Percentiles rank a stretch among this genome's conserved stretches.
These are phyloP conservation scores for Arthromyces matolae DNA, from an alignment of 768 basidiomycete genomes.

Conservation along the genomic window DNA sequence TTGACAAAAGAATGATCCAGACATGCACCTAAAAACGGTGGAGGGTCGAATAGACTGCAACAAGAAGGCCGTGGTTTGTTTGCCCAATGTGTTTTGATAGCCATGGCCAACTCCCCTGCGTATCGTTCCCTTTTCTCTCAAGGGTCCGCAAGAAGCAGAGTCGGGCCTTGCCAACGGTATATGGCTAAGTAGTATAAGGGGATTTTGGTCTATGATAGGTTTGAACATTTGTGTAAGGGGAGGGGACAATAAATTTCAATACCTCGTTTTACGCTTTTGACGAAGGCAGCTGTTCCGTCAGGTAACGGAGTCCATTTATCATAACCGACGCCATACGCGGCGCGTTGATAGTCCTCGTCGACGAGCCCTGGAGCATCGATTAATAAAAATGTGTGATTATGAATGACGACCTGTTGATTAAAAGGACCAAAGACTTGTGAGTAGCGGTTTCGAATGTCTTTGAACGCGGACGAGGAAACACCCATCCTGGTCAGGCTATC, in stretches of 20 bases:
- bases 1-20: background rate
- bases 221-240: constrained; percentile 8
- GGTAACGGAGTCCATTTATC: constrained; percentile 52
- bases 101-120: constrained; percentile 74
- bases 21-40: constrained; percentile 64
- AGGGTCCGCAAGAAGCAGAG: constrained; percentile 69
- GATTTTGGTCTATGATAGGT: constrained; percentile 32
- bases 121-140: constrained; percentile 71
- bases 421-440: constrained; percentile 61
- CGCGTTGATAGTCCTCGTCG: constrained; percentile 74
- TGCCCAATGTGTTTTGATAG: constrained; percentile 80
- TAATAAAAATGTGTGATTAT: constrained; percentile 69
- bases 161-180: constrained; percentile 81
- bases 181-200: constrained; percentile 74
- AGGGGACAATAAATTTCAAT: constrained; percentile 6
- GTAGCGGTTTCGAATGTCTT: constrained; percentile 57
- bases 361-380: constrained; percentile 77
- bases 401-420: constrained; percentile 57
- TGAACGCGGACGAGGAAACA: constrained; percentile 44
- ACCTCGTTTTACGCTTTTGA: constrained; percentile 44
- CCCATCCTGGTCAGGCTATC: constrained; percentile 43
- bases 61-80: constrained; percentile 73
- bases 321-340: constrained; percentile 45
- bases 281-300: constrained; percentile 58
- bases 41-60: constrained; percentile 62